A percentile compares a stretch with the other conserved stretches of the same genome.
These are phyloP conservation scores for Microdochium trichocladiopsis DNA, from an alignment of 2,329 filamentous ascomycete species.

Conservation along the genomic window DNA sequence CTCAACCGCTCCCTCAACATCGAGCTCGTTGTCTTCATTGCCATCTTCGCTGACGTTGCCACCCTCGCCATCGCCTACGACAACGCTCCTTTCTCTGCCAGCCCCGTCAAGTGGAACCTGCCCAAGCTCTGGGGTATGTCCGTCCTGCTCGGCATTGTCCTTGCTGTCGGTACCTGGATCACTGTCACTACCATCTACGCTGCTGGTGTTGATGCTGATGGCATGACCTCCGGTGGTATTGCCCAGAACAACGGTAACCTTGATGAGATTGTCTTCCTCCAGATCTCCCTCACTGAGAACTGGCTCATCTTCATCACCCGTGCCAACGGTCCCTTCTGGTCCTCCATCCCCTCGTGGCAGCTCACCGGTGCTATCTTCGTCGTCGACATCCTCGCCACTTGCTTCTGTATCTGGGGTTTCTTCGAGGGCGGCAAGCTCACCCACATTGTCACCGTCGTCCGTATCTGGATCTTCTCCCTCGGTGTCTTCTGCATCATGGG, in stretches of 20 bases:
- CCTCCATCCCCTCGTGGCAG: conserved; percentile 82
- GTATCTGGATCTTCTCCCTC: conserved; percentile 88
- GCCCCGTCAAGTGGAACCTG: conserved; percentile 90
- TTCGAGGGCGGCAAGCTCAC: conserved; percentile 61
- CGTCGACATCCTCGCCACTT: conserved; percentile 77
- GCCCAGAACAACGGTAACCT: conserved; percentile 82
- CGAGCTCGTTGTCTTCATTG: conserved; percentile 85
- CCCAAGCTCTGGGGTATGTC: conserved; percentile 94
- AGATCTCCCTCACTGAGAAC: conserved; percentile 88
- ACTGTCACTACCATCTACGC: conserved; percentile 80
- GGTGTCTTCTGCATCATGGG: conserved; percentile 82
- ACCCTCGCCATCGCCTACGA: conserved; percentile 91
- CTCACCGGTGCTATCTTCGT: conserved; percentile 69
- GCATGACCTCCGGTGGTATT: conserved; percentile 68
- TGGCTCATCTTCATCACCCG: conserved; percentile 96
- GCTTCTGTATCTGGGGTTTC: conserved; percentile 82
- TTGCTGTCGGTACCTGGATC: conserved; percentile 82
- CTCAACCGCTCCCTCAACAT: conserved; percentile 80
- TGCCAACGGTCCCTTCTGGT: conserved; percentile 90
- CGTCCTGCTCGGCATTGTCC: conserved; percentile 71
- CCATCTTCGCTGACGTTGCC: conserved; percentile 89
- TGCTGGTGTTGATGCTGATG: conserved; percentile 17
- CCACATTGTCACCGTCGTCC: conserved; percentile 76
- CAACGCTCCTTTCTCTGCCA: conserved; percentile 80
- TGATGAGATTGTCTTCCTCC: conserved; percentile 79